Evolutionary conservation across 441 rosid genomes (phyloP).

Genomic region (Bruguiera hainesii): DNA sequence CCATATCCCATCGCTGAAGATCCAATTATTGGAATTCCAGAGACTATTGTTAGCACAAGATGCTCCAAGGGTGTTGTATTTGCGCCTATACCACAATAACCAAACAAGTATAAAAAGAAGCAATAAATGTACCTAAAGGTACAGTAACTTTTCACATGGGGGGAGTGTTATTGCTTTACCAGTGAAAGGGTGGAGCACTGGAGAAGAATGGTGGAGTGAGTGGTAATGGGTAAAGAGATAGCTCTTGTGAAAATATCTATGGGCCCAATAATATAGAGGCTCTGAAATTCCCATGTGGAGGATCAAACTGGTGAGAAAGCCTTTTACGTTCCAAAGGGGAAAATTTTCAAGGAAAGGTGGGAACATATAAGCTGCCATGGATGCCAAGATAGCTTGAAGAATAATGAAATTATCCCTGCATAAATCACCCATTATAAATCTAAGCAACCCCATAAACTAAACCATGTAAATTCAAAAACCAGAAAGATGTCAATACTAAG

Average conservation of each 20-base stretch:
- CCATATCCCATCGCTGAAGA: constrained; percentile 56
- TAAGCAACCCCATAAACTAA: too few species aligned
- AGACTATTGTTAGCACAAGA: constrained; percentile 38
- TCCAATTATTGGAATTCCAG: constrained; percentile 71
- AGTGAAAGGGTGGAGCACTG: constrained; percentile 67
- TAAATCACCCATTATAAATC: not conserved
- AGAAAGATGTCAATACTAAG: too few species aligned
- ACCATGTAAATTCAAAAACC: too few species aligned
- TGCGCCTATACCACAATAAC: constrained; percentile 45
- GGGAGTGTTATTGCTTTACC: constrained; percentile 30
- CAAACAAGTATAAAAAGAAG: not conserved
- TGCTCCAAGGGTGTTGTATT: constrained; percentile 69
- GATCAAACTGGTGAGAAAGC: constrained; percentile 46
- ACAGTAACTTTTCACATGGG: too few species aligned
- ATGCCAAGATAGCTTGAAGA: constrained; percentile 69
- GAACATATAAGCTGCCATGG: constrained; percentile 49
- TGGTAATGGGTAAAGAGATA: constrained; percentile 66
- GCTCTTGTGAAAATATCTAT: constrained; percentile 53
- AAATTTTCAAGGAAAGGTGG: constrained; percentile 37
- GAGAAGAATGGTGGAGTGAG: constrained; percentile 74
- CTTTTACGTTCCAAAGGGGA: constrained; percentile 71
- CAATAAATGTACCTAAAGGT: not conserved
- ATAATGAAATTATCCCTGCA: constrained; percentile 87
- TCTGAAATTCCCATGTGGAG: constrained; percentile 80
- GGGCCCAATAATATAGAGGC: constrained; percentile 71